phyloP scores from a whole-genome alignment of 2,329 filamentous ascomycete species.

The Cephalotrichum gorgonifer region DNA sequence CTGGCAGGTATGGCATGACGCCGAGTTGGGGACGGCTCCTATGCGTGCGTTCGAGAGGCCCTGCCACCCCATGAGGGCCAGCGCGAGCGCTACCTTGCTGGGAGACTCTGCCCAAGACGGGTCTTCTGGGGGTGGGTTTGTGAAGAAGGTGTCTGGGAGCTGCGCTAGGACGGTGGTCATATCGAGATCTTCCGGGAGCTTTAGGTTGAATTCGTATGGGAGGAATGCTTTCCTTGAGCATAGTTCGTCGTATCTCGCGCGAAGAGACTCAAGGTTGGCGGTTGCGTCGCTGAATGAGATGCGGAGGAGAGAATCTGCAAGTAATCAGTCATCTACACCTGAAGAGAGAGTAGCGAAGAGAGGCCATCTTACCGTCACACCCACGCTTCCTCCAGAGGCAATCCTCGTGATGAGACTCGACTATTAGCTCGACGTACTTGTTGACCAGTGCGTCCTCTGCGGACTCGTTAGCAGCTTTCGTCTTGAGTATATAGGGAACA shows the following conservation, averaged over 20 bases:
- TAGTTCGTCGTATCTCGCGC: conserved; percentile 55
- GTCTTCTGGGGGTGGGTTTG: conserved; percentile 22
- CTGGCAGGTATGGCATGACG: conserved; percentile 77
- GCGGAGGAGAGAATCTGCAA: conserved; percentile 47
- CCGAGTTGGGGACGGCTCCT: conserved; percentile 58
- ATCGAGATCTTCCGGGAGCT: conserved; percentile 41
- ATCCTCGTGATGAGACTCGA: conserved; percentile 64
- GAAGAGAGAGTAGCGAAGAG: background rate
- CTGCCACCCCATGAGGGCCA: conserved; percentile 70
- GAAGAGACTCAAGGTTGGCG: conserved; percentile 45
- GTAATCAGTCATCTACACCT: conserved; percentile 12
- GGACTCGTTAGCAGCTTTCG: conserved; percentile 11
- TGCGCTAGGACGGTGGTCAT: conserved; percentile 37
- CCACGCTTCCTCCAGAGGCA: conserved; percentile 81
- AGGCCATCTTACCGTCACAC: conserved; percentile 58
- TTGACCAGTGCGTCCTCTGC: conserved; percentile 58
- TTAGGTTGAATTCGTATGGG: conserved; percentile 52
- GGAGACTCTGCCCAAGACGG: conserved; percentile 17
- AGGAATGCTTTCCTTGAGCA: conserved; percentile 42
- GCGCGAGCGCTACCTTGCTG: conserved; percentile 52
- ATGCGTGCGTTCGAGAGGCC: conserved; percentile 45
- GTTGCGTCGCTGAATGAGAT: conserved; percentile 53
- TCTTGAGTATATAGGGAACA: too few species aligned
- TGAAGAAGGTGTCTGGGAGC: conserved; percentile 46
- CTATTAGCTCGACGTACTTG: conserved; percentile 63